These are phyloP conservation scores for Metschnikowia lochheadii DNA, from an alignment of 805 yeast species.

Conservation along the genomic window DNA sequence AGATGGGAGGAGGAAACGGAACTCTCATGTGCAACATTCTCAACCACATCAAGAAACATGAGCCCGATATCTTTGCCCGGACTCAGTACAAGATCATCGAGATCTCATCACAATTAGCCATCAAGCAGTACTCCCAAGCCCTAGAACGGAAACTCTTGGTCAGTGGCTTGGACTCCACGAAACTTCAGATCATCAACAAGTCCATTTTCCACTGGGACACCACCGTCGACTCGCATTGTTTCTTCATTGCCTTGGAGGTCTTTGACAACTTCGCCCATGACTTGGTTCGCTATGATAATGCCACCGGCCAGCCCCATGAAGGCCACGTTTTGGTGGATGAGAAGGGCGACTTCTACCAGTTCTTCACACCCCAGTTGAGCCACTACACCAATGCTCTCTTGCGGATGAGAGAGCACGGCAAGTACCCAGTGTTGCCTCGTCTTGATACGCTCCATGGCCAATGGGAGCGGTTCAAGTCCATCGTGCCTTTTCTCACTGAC, in stretches of 20 bases:
- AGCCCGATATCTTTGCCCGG: conserved; percentile 69
- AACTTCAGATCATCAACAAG: conserved; percentile 63
- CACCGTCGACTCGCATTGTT: conserved; percentile 60
- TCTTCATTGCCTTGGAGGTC: conserved; percentile 75
- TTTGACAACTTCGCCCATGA: conserved; percentile 85
- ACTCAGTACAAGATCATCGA: conserved; percentile 72
- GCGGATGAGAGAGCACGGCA: conserved; percentile 49
- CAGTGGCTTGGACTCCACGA: conserved; percentile 48
- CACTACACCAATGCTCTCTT: conserved; percentile 53
- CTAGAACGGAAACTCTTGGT: conserved; percentile 28
- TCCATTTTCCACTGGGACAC: conserved; percentile 74
- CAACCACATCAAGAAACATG: conserved; percentile 54
- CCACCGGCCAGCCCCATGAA: conserved; percentile 64
- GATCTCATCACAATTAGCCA: conserved; percentile 59
- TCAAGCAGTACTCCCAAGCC: conserved; percentile 46
- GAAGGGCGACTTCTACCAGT: conserved; percentile 71
- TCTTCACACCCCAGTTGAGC: conserved; percentile 60
- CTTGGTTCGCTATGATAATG: conserved; percentile 67
- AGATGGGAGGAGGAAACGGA: conserved; percentile 89
- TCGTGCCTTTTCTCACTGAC: conserved; percentile 26
- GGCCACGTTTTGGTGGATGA: conserved; percentile 73
- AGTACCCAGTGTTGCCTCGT: conserved; percentile 31
- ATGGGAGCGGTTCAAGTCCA: conserved; percentile 23
- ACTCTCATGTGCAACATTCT: conserved; percentile 75
- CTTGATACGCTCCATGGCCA: conserved; percentile 21